Evolutionary conservation across 257 asterid species (phyloP), one percentile per base, ranked within the genome.

Genomic region (Solanum bulbocastanum): DNA sequence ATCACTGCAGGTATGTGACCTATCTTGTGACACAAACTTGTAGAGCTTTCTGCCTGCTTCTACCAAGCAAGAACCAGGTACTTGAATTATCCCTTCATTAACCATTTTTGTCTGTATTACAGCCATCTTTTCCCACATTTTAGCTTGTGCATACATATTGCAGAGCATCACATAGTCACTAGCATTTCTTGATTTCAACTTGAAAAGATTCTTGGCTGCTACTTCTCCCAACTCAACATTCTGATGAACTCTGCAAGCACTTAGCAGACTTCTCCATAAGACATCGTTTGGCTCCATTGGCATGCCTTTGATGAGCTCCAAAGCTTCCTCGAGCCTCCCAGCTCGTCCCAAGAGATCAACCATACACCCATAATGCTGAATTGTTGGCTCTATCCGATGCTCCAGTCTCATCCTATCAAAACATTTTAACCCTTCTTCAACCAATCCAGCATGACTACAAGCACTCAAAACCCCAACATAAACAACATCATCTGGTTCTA

Each of bases 361-460:
- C 93, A 95, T 87, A 90, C 98, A 96, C 23, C 98, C 98, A 15
- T 94, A 94, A 85, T 96, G 99, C 65, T 94, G 98, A 62, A 96
- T 73, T 0, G 96, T 94, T 13, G 98, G 94, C 86, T 90, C 87
- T 83, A 93, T 90, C 72, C 86, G 39, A 56, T 94, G 91, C 87
- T 94, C 92, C 27, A 22, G 62, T 88, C 87, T 92, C 98, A 95
- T 94, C 86, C 87, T 86, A 1, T 93, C 90, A 10, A 94, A 95
- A 87, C 84, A 90, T 36, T 87, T 82, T 40, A 88, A 22, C 1
- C 98, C 98, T 87, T 93, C 91, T 58, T 94, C 91, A 22, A 92
- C 96, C 36, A 94, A 85, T 16, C 98, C 94, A 3, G 93, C 90
- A 82, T 90, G 93, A 90, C 96, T 93, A 69, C 98, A 95, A 73